phyloP scores from a whole-genome alignment of 2,329 filamentous ascomycete species.

The Colletotrichum phormii region DNA sequence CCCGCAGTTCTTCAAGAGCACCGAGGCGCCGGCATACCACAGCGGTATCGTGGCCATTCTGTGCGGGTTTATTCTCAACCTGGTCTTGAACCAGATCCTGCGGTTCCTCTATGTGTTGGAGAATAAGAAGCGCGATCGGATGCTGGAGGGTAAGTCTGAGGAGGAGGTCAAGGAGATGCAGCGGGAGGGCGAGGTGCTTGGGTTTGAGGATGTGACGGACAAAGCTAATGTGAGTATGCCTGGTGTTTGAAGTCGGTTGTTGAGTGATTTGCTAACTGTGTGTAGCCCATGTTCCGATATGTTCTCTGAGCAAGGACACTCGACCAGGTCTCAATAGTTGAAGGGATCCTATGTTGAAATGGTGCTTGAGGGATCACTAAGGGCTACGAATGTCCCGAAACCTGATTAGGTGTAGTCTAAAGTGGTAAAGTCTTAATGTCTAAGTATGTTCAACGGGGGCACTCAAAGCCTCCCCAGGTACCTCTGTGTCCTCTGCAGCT shows the following conservation, averaged over 20 bases:
- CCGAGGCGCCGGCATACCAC: constrained; percentile 26
- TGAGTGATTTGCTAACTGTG: background rate
- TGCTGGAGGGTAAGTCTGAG: constrained; percentile 28
- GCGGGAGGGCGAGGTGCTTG: constrained; percentile 35
- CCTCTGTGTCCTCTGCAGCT: background rate
- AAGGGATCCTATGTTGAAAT: background rate
- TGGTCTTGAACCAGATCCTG: constrained; percentile 27
- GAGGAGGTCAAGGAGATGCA: constrained; percentile 32
- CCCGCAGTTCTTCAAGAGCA: constrained; percentile 46
- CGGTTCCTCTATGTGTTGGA: constrained; percentile 24
- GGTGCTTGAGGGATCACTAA: no score
- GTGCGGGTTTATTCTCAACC: constrained; percentile 23
- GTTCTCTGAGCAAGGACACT: background rate
- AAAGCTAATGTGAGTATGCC: constrained; percentile 41
- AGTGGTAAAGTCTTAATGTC: background rate
- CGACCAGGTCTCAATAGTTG: background rate
- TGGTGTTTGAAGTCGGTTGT: background rate
- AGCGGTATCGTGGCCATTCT: constrained; percentile 32
- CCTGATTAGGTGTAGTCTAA: background rate
- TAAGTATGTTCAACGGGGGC: no score
- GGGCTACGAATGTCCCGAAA: background rate
- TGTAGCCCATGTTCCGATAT: constrained; percentile 33
- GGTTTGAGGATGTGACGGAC: constrained; percentile 54
- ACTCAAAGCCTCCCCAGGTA: no score
- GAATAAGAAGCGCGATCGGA: constrained; percentile 16